Conservation (phyloP, 257 asterid genomes). For the Marsdenia floribunda region DNA sequence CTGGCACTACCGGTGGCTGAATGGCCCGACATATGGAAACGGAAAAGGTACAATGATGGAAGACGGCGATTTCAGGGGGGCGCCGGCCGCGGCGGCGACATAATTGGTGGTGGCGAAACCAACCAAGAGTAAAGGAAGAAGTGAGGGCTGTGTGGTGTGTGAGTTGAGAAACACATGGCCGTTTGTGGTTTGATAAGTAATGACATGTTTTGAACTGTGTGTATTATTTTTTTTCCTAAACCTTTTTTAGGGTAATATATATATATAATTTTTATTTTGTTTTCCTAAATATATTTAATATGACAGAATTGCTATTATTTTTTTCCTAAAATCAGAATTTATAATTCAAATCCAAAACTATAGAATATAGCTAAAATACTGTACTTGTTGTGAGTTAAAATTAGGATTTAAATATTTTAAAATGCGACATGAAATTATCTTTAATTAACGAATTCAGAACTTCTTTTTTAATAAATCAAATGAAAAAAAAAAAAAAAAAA, state of each 20-base stretch:
- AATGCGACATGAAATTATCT: too few relatives aligned
- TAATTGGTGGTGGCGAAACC: slow-evolving; percentile 12
- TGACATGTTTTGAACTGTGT: slow-evolving; percentile 19
- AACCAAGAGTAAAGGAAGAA: neutral
- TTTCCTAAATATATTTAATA: too few relatives aligned
- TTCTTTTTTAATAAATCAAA: too few relatives aligned
- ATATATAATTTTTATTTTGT: too few relatives aligned
- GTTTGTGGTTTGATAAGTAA: slow-evolving; percentile 25
- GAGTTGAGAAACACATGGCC: slow-evolving; percentile 32
- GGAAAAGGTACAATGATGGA: neutral
- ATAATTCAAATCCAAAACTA: too few relatives aligned
- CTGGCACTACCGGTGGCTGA: slow-evolving; percentile 8
- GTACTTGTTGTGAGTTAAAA: too few relatives aligned
- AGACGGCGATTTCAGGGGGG: slow-evolving; percentile 20
- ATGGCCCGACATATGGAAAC: slow-evolving; percentile 27
- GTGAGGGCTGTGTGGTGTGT: neutral
- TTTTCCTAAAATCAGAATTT: too few relatives aligned
- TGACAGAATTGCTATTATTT: too few relatives aligned
- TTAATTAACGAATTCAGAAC: too few relatives aligned
- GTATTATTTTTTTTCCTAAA: neutral
- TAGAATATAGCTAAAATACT: too few relatives aligned
- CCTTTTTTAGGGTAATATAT: neutral
- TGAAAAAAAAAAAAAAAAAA: too few relatives aligned
- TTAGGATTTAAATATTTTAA: too few relatives aligned
- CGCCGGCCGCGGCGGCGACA: slow-evolving; percentile 26